Base-by-base conservation (phyloP, 768 basidiomycete genomes). In the Auricularia cornea region DNA sequence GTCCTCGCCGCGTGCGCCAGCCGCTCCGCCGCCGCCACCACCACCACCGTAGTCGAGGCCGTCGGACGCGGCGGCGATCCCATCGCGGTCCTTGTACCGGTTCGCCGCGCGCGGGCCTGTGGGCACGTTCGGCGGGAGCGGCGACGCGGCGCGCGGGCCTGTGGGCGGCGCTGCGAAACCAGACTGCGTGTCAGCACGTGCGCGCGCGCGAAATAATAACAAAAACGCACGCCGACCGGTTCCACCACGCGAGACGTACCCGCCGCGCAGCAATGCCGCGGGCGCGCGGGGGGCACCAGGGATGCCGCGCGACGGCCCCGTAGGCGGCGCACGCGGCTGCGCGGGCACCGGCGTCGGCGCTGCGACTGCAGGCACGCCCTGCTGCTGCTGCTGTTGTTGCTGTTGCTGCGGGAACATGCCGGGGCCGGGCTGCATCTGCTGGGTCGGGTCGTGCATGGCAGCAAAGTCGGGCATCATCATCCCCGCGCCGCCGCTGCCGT, bases 11-110 rank as follows among this genome's bases (percentile, higher is more conserved):
- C 66, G 62, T 11, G 68, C 70, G 18, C 61, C 62, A 44, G 33
- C 41, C 8, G 59, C 59, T 5, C 62, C 66, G 2, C 66, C 72
- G 4, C 66, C 70, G 3, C 63, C 68, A 28, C 68, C 75, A 4
- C 73, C 74, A 3, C 86, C 90, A 2, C 90, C 91, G 68, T 94
- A 94, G 71, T 94, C 92, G 69, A 94, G 74, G n/a, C 92, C 91
- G 70, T 93, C 91, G 14, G 91, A 89, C 30, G 90, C 90, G 64
- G 90, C 88, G 1, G 89, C 88, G 69, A 90, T 90, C 18, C 84
- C 86, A 70, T 93, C 91, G 48, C 90, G 81, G 72, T 94, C 92
- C 78, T 92, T 93, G 77, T 94, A 93, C 71, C 91, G 91, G 71
- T 90, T 90, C 73, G 90, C 89, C 72, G 92, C 92, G 52, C 92